Evolutionary conservation across 2,329 filamentous ascomycete species (phyloP), one percentile per base, ranked within the genome.

Genomic region (Bipolaris victoriae): DNA sequence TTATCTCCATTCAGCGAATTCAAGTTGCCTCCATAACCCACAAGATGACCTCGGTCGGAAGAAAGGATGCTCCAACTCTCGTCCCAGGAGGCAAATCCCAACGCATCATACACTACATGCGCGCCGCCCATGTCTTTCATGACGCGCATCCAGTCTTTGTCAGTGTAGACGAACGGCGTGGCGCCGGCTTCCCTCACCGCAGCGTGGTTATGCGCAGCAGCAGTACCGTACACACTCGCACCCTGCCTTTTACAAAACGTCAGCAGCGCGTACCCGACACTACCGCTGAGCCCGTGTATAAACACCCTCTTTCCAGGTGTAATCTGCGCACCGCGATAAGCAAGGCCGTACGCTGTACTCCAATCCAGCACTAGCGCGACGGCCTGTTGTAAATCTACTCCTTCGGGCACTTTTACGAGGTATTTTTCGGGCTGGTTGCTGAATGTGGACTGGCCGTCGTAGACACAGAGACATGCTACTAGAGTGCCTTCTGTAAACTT

Each of bases 1-100:
- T 31, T 45, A 11, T 9, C 43, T 10, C 43, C 43, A 31, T 45
- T 45, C 3, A 45, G 43, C 10, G 26, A 33, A 10, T 45, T 13
- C 1, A 45, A 26, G 6, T 45, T 45, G 1, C 43, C 43, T 5
- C 26, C 43, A 26, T 45, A 45, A 2, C 43, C 43, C 2, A 45
- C 43, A 1, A 45, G 43, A 10, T 31, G 43, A 3, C 43, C 43
- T 0, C 20, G 11, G 2, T 45, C 43, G 1, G 24, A 10, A 3
- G 62, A 63, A 2, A 84, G 71, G 37, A 83, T 81, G 3, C 71
- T 69, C 71, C 76, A 83, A 10, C 78, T 80, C 63, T 84, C 81
- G 55, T 83, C 80, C 63, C 75, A 84, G 57, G 80, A 81, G 58
- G 83, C 80, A 60, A 79, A 82, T 37, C 81, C 81, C 3, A 84